Evolutionary conservation across 176 grass and related monocot genomes (phyloP).

Genomic region (Ensete glaucum): DNA sequence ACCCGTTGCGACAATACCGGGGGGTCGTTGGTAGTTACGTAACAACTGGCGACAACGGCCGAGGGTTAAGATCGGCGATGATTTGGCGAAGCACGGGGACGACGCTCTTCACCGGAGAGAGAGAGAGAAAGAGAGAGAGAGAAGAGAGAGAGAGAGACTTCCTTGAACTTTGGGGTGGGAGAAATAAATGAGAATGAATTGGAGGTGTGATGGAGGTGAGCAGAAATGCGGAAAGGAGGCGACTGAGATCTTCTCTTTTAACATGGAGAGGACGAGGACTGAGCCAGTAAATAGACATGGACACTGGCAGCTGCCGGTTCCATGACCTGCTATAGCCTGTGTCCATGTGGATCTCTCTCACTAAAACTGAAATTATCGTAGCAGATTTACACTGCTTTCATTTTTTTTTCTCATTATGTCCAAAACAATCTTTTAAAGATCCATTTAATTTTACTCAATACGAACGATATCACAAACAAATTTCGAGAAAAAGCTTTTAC

Average conservation of each 20-base stretch:
- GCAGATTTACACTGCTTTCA: too few species aligned
- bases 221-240: neutral
- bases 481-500: too few species aligned
- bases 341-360: neutral
- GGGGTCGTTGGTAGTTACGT: neutral
- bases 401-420: too few species aligned
- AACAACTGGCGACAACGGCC: neutral
- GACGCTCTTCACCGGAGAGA: neutral
- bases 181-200: neutral
- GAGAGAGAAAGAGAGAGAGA: too few species aligned
- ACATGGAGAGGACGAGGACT: neutral
- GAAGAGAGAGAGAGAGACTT: too few species aligned
- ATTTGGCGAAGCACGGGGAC: neutral
- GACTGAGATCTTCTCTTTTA: neutral
- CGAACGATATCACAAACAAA: too few species aligned
- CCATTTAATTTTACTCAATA: too few species aligned
- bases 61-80: neutral
- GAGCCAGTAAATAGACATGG: neutral
- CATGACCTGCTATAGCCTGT: neutral
- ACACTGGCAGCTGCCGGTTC: neutral
- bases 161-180: neutral
- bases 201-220: neutral
- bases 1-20: too few species aligned
- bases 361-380: too few species aligned
- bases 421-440: too few species aligned